Evolutionary conservation across 2,329 filamentous ascomycete genomes (phyloP), one percentile per base, ranked within the genome.

Genomic region (Phialophora tarda): DNA sequence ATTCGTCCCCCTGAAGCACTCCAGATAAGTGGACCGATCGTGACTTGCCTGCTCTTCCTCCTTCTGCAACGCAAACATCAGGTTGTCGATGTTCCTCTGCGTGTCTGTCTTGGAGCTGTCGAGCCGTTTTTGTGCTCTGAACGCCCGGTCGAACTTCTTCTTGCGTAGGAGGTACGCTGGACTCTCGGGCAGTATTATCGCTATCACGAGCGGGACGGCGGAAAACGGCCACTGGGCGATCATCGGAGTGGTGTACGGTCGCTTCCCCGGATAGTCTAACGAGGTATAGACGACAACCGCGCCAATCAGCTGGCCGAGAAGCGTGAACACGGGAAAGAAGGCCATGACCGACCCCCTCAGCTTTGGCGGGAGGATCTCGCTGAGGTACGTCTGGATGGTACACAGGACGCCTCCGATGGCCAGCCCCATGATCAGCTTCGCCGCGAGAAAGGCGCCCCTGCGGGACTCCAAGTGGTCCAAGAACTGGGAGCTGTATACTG

Each of bases 151-250:
- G 11, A 79, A 72, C 5, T 74, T 73, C 3, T 75, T 76, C 60
- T 78, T 81, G 3, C 82, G 78, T 1, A 86, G 73, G 1, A 85
- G 74, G 66, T 80, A 85, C 0, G 82, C 77, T 0, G 84, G 84
- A 12, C 80, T 83, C 67, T 86, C 84, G 0, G 84, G 84, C 38
- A 86, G 77, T 53, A 82, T 48, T 34, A 82, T 71, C 0, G 82
- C 76, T 17, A 83, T 72, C 21, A 80, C 3, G 14, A 84, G 73
- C 0, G 82, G 79, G 0, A 82, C 66, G 5, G 77, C 74, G 0
- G 80, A 79, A 67, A 80, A 82, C 0, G 78, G 74, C 81, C 82
- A 83, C 23, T 61, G 44, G 1, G 63, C 57, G 74, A 72, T 68
- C 81, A 82, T 14, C 77, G 80, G 67, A 50, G 75, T 55, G 24